Conservation (phyloP, 1,284 basidiomycete species). For the Ustilago loliicola region DNA sequence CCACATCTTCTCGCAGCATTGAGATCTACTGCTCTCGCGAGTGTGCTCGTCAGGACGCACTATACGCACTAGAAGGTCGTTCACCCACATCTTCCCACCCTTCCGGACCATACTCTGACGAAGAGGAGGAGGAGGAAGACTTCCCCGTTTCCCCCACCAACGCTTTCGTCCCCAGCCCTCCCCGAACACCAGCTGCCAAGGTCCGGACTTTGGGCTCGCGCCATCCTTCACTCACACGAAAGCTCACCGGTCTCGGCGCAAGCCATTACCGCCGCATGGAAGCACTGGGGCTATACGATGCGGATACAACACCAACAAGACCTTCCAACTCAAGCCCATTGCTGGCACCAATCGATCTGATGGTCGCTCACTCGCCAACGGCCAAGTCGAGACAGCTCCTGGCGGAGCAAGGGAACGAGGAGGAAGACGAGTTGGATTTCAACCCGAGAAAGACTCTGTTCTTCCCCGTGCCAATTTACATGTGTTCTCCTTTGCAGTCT, state of each 20-base stretch:
- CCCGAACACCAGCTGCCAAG: constrained; percentile 27
- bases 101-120: constrained; percentile 22
- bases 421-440: constrained; percentile 21
- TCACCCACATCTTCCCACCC: constrained; percentile 16
- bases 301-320: constrained; percentile 24
- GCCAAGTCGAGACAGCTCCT: constrained; percentile 12
- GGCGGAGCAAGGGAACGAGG: background rate
- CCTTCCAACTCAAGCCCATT: constrained; percentile 15
- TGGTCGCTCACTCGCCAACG: constrained; percentile 29
- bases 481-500: constrained; percentile 31
- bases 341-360: constrained; percentile 28
- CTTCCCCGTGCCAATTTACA: constrained; percentile 41
- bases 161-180: constrained; percentile 25
- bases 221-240: constrained; percentile 10
- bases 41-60: constrained; percentile 35
- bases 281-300: constrained; percentile 37
- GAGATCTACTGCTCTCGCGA: constrained; percentile 44
- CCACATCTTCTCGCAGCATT: constrained; percentile 8
- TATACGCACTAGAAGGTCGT: constrained; percentile 38
- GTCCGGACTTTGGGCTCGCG: background rate
- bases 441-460: constrained; percentile 36
- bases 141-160: constrained; percentile 46
- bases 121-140: constrained; percentile 39
- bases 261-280: constrained; percentile 45
- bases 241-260: constrained; percentile 26